phyloP scores from a whole-genome alignment of 2,329 filamentous ascomycete genomes.

The Cladophialophora exuberans region DNA sequence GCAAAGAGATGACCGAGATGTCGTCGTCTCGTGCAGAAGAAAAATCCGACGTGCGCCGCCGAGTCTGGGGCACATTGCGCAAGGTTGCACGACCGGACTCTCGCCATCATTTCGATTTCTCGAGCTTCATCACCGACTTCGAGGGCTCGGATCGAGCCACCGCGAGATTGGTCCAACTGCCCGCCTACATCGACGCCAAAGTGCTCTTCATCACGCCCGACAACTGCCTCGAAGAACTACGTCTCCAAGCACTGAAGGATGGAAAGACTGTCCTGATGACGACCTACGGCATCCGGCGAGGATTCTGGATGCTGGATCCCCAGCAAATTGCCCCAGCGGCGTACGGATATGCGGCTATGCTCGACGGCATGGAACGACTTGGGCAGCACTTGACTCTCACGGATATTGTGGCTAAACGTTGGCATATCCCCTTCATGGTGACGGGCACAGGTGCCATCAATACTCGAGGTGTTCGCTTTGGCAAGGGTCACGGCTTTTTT shows the following conservation, averaged over 20 bases:
- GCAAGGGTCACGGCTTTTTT: conserved; percentile 47
- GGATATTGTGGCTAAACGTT: conserved; percentile 37
- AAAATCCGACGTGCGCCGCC: conserved; percentile 5
- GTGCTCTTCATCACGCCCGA: conserved; percentile 48
- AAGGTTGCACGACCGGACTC: conserved; percentile 48
- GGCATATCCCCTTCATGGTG: conserved; percentile 42
- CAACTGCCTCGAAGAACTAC: conserved; percentile 48
- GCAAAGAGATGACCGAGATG: too few relatives aligned
- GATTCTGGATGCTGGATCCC: conserved; percentile 48
- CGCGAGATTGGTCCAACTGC: conserved; percentile 37
- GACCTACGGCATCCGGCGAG: conserved; percentile 47
- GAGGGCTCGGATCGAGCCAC: conserved; percentile 41
- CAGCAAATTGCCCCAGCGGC: conserved; percentile 32
- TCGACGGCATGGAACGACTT: conserved; percentile 50
- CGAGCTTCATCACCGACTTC: conserved; percentile 50
- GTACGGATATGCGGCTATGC: conserved; percentile 32
- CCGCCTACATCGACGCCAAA: conserved; percentile 38
- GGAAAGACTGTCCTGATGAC: conserved; percentile 48
- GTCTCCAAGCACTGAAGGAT: conserved; percentile 42
- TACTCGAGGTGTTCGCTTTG: conserved; percentile 42
- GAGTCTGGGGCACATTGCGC: conserved; percentile 42
- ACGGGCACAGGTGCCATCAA: conserved; percentile 47
- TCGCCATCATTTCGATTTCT: conserved; percentile 48
- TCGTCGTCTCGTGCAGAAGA: neutral
- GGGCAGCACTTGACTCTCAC: conserved; percentile 40